Conservation (phyloP, 2,329 filamentous ascomycete species). For the Fusarium clavum region DNA sequence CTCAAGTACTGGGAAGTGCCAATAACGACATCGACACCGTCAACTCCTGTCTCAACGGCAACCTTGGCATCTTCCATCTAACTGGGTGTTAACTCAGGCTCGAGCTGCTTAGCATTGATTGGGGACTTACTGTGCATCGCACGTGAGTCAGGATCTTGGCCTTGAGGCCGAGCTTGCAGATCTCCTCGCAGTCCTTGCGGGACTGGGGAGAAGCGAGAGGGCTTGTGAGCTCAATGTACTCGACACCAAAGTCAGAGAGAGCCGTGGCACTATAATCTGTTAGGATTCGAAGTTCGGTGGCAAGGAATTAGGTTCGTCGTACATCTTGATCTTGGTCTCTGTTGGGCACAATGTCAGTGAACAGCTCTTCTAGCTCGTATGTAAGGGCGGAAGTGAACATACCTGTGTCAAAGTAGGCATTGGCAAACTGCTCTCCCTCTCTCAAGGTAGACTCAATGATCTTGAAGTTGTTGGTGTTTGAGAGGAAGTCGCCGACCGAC, state of each 20-base stretch:
- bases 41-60: constrained; percentile 61
- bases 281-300: background rate
- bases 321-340: constrained; percentile 46
- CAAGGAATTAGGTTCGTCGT: background rate
- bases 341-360: constrained; percentile 66
- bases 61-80: constrained; percentile 63
- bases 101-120: background rate
- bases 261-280: constrained; percentile 8
- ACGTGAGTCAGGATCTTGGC: constrained; percentile 50
- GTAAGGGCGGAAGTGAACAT: background rate
- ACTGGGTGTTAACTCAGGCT: background rate
- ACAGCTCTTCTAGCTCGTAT: background rate
- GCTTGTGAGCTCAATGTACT: constrained; percentile 76
- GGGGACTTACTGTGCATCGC: constrained; percentile 13
- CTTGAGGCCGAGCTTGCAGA: constrained; percentile 94
- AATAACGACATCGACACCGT: constrained; percentile 76
- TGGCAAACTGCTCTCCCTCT: constrained; percentile 63
- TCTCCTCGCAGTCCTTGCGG: constrained; percentile 85
- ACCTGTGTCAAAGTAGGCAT: constrained; percentile 61
- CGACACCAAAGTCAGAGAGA: constrained; percentile 66
- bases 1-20: constrained; percentile 83
- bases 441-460: constrained; percentile 42
- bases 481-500: constrained; percentile 36
- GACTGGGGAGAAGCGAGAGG: constrained; percentile 80
- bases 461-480: constrained; percentile 40